phyloP scores from a whole-genome alignment of 176 grass and related monocot species.

The Eragrostis nindensis region DNA sequence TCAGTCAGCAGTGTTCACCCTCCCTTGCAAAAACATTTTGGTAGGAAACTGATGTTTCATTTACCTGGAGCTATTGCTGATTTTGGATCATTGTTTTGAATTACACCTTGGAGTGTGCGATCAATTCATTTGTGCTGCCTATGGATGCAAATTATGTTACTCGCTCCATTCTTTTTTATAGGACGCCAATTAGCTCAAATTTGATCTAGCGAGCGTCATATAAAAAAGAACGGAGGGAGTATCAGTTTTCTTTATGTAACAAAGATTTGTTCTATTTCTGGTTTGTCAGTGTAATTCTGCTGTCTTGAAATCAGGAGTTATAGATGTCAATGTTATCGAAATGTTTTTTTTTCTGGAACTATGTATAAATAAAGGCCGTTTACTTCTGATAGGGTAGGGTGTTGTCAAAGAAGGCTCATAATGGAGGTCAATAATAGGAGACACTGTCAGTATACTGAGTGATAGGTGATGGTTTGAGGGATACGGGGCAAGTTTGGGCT shows the following conservation, averaged over 20 bases:
- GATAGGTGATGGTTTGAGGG: background rate
- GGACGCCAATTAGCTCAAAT: no score
- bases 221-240: no score
- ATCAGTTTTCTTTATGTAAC: conserved; percentile 12
- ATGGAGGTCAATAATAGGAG: background rate
- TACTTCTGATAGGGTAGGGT: background rate
- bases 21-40: background rate
- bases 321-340: background rate
- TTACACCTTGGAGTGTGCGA: background rate
- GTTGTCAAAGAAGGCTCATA: background rate
- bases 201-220: no score
- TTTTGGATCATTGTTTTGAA: background rate
- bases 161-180: no score
- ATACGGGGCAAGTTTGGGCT: background rate
- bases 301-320: background rate
- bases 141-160: background rate
- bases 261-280: background rate
- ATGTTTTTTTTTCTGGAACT: background rate
- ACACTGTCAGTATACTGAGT: background rate
- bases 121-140: background rate
- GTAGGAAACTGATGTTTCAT: background rate
- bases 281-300: background rate
- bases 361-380: background rate
- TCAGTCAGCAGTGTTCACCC: background rate
- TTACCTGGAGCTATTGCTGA: background rate